Conservation (phyloP, 1,284 basidiomycete genomes). For the Stygiomarasmius scandens region DNA sequence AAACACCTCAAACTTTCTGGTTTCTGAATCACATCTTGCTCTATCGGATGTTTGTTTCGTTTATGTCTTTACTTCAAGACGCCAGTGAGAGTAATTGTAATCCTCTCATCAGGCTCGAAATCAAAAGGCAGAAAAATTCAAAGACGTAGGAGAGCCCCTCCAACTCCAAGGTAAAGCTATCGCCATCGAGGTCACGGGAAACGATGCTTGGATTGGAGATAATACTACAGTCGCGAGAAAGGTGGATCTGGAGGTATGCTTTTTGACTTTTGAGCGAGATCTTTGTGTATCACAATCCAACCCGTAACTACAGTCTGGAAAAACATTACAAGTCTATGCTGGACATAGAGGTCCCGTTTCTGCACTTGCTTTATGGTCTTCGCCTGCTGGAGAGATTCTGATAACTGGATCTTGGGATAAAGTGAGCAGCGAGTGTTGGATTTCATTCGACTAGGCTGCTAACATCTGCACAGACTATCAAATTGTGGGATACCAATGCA, state of each 20-base stretch:
- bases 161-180: constrained; percentile 76
- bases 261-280: constrained; percentile 12
- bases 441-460: constrained; percentile 1
- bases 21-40: constrained; percentile 74
- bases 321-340: constrained; percentile 71
- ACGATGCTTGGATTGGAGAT: constrained; percentile 83
- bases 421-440: constrained; percentile 36
- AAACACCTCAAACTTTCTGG: constrained; percentile 43
- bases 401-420: constrained; percentile 93
- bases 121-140: constrained; percentile 72
- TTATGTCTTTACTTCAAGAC: neutral
- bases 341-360: constrained; percentile 91
- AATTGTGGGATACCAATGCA: constrained; percentile 80
- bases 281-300: too few relatives aligned
- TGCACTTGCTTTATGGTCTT: constrained; percentile 61
- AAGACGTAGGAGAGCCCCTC: constrained; percentile 77
- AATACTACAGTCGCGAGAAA: constrained; percentile 76
- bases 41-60: constrained; percentile 59
- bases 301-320: constrained; percentile 69
- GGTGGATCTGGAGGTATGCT: constrained; percentile 72
- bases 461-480: constrained; percentile 63
- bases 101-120: constrained; percentile 56
- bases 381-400: constrained; percentile 47
- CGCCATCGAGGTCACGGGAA: constrained; percentile 63
- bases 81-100: constrained; percentile 5